phyloP scores from a whole-genome alignment of 2,329 filamentous ascomycete genomes.

The Pyrenochaeta sp. region DNA sequence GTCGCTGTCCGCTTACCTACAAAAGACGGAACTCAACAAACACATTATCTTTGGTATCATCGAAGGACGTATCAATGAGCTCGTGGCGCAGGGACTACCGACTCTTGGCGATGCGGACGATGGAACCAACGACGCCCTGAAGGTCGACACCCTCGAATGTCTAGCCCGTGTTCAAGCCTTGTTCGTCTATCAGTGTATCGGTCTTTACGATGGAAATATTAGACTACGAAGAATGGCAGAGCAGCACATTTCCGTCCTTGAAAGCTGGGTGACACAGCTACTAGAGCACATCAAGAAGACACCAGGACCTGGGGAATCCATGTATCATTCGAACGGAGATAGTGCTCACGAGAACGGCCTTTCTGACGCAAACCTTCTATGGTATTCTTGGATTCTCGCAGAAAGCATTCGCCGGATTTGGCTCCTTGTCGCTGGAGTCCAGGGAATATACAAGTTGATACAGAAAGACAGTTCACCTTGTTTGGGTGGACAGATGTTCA shows the following conservation, averaged over 20 bases:
- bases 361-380: constrained; percentile 1
- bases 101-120: background rate
- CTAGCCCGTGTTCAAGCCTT: constrained; percentile 2
- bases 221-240: constrained; percentile 1
- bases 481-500: constrained; percentile 3
- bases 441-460: constrained; percentile 4
- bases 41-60: constrained; percentile 1
- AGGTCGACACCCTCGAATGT: background rate
- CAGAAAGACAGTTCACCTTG: background rate
- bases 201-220: background rate
- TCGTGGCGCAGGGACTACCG: background rate
- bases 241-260: constrained; percentile 1
- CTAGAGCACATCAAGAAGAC: background rate
- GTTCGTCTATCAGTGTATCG: constrained; percentile 4
- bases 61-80: background rate
- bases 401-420: constrained; percentile 4
- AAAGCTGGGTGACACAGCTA: background rate
- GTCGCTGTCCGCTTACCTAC: background rate
- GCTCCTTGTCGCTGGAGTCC: constrained; percentile 1
- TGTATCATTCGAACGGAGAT: too few species aligned
- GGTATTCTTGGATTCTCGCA: constrained; percentile 5
- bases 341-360: too few species aligned
- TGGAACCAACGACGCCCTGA: background rate
- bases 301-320: background rate
- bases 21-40: background rate